These are phyloP conservation scores for Silene vulgaris DNA, from an alignment of 179 eudicot genomes.

Conservation along the genomic window DNA sequence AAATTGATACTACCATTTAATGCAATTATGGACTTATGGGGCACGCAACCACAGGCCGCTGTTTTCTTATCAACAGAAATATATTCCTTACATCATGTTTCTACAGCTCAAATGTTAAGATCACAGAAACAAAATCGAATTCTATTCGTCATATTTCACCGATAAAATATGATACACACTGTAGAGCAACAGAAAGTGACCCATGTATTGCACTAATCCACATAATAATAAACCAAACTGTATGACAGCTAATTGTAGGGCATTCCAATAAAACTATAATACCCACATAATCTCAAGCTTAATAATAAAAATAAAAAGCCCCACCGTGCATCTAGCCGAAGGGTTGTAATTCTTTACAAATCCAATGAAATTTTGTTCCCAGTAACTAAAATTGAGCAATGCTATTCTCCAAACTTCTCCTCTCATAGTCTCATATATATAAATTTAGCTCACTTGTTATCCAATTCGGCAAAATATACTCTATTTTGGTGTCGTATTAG, in stretches of 20 bases:
- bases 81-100: neutral
- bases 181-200: neutral
- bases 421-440: too few relatives aligned
- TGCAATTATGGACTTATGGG: neutral
- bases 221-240: neutral
- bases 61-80: neutral
- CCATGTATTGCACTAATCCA: neutral
- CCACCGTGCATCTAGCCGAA: neutral
- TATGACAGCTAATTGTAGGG: conserved; percentile 9
- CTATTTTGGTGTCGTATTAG: too few relatives aligned
- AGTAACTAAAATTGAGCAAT: neutral
- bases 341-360: neutral
- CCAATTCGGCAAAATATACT: too few relatives aligned
- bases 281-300: neutral
- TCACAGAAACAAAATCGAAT: neutral
- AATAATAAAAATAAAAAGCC: neutral
- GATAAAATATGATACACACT: neutral
- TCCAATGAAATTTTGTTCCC: neutral
- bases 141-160: neutral
- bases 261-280: neutral
- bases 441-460: too few relatives aligned
- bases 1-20: neutral
- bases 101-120: neutral
- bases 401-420: too few relatives aligned
- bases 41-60: neutral